Conservation (phyloP, 345 rosid genomes). For the Psidium guajava region DNA sequence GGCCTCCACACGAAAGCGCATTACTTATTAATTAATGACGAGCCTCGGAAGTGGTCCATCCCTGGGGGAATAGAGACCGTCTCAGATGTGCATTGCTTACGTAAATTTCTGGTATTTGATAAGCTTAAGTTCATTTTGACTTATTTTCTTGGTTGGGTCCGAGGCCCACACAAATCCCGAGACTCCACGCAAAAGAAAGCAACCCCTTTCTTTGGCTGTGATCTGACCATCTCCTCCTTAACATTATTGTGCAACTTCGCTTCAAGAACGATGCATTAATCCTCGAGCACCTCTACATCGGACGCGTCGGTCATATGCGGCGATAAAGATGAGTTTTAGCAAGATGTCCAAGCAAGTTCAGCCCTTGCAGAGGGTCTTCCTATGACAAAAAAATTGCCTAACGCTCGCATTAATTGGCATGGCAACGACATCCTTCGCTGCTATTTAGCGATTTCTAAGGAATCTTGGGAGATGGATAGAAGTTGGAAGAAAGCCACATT, state of each 20-base stretch:
- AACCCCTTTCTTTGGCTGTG: not conserved
- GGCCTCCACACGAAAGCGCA: not conserved
- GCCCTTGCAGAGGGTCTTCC: not conserved
- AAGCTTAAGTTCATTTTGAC: not conserved
- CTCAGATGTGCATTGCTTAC: not conserved
- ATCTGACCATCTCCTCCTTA: not conserved
- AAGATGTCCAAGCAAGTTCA: not conserved
- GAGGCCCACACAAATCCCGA: not conserved
- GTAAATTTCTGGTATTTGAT: not conserved
- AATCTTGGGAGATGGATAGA: not conserved
- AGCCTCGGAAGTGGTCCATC: not conserved
- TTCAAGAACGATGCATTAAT: not conserved
- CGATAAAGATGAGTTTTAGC: not conserved
- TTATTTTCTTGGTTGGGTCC: not conserved
- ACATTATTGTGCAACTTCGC: not conserved
- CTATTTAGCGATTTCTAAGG: not conserved
- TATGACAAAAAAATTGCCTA: not conserved
- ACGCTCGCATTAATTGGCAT: not conserved
- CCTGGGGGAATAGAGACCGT: not conserved
- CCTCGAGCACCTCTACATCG: not conserved
- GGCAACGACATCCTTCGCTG: not conserved
- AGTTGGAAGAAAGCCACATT: not conserved
- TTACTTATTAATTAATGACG: not conserved
- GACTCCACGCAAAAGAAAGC: not conserved
- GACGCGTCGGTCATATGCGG: not conserved